Base-by-base conservation (phyloP, 2,329 filamentous ascomycete genomes). In the Thermomyces lanuginosus region DNA sequence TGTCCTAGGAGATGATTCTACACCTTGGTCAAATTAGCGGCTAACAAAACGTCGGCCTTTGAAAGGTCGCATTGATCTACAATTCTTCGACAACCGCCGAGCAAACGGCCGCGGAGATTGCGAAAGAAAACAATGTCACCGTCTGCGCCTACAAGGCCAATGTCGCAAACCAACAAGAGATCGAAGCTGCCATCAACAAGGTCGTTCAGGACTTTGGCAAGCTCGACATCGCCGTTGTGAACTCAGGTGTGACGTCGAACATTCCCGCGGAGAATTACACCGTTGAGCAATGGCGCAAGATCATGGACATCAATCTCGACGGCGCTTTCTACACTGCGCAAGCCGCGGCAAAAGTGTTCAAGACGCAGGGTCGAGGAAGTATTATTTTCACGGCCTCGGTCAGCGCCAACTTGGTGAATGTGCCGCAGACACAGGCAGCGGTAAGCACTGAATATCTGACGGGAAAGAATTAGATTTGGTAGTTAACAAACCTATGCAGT, bases 191-290 rank as follows among this genome's bases (percentile, higher is more conserved):
- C 2, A 38, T 61, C 3, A 34, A 51, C 3, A 33, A 48, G 15
- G 46, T 58, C 8, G 42, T 40, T 2, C 32, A 38, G 5, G 53
- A 57, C 21, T 61, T 61, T 37, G 57, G 56, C 8, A 46, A 48
- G 16, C 46, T 63, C 6, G 52, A 60, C 28, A 54, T 64, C 27
- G 45, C 63, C 19, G 48, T 64, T 16, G 60, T 52, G 10, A 63
- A 61, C 38, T 56, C 59, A 1, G 60, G 60, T 1, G 52, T 57
- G 14, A 43, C 44, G 17, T 36, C 42, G 2, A 43, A 45, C 4
- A 38, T 50, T 29, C 39, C 53, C 0, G 52, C 49, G 8, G 46
- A 52, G 6, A 46, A 58, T 9, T 57, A 55, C 31, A 52, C 51
- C 0, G 25, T 44, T 4, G 43, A 48, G 9, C 45, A 56, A 32